Percentiles rank a stretch among this genome's conserved stretches.
Conservation (phyloP, 2,329 filamentous ascomycete species). For the Ceratocystis papillata region DNA sequence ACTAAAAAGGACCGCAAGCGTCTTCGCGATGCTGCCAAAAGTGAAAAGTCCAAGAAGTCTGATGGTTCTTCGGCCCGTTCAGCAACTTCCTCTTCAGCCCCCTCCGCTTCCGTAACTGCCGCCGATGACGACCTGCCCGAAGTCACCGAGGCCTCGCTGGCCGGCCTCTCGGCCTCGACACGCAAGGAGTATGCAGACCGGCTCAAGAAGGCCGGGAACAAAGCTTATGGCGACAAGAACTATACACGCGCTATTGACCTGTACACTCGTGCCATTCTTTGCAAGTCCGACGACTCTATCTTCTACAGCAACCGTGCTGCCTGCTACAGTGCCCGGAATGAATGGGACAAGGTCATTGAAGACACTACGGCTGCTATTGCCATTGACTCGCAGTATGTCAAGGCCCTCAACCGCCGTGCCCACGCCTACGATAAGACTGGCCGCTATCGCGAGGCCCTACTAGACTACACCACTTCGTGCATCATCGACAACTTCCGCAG, state of each 20-base stretch:
- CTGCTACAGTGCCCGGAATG: constrained; percentile 83
- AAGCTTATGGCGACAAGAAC: constrained; percentile 87
- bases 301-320: constrained; percentile 98
- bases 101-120: constrained; percentile 31
- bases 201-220: constrained; percentile 91
- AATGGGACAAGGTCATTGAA: constrained; percentile 94
- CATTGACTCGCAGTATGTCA: constrained; percentile 92
- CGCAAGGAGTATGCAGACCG: constrained; percentile 80
- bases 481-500: constrained; percentile 98
- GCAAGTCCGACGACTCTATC: constrained; percentile 94
- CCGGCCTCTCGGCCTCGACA: constrained; percentile 48
- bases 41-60: constrained; percentile 31
- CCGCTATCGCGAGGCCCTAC: constrained; percentile 82
- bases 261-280: constrained; percentile 90
- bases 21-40: constrained; percentile 46
- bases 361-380: constrained; percentile 91
- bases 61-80: constrained; percentile 15
- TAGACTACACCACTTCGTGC: constrained; percentile 97
- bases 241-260: constrained; percentile 89
- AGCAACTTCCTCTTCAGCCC: constrained; percentile 17
- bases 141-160: constrained; percentile 47
- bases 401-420: constrained; percentile 90
- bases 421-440: constrained; percentile 92
- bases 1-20: constrained; percentile 88
- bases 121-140: constrained; percentile 61